Percentiles rank a stretch among this genome's conserved stretches.
phyloP scores from a whole-genome alignment of 139 green algal species.

The Ostreobium quekettii region DNA sequence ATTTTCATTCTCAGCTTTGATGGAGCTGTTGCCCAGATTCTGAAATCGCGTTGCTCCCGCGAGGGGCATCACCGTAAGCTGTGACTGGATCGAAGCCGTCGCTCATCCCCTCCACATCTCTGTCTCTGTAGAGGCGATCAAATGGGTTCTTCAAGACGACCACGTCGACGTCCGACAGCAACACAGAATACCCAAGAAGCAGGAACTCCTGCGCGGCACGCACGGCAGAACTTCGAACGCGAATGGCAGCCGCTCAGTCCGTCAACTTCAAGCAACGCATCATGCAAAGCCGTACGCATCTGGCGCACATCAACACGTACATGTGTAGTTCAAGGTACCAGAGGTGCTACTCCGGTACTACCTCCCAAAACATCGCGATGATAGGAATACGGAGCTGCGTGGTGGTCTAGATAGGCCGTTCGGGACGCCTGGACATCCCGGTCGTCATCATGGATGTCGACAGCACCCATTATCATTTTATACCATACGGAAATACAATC shows the following conservation, averaged over 20 bases:
- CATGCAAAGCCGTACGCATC: too few relatives aligned
- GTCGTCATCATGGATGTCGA: too few relatives aligned
- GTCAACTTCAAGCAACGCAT: not conserved
- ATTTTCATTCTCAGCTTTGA: too few relatives aligned
- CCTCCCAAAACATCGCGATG: not conserved
- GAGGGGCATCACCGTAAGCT: conserved; percentile 46
- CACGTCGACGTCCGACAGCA: conserved; percentile 63
- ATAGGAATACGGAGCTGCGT: not conserved
- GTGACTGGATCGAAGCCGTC: conserved; percentile 62
- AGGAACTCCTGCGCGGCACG: conserved; percentile 44
- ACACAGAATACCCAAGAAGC: conserved; percentile 50
- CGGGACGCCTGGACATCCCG: too few relatives aligned
- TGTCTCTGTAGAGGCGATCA: conserved; percentile 52
- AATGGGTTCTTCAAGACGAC: conserved; percentile 67
- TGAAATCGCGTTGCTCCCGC: not conserved
- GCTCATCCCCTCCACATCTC: conserved; percentile 61
- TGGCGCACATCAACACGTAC: not conserved
- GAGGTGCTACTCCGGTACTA: not conserved
- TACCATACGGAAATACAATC: too few relatives aligned
- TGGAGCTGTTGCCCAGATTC: not conserved
- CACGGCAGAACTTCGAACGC: too few relatives aligned
- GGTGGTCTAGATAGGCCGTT: too few relatives aligned
- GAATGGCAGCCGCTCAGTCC: too few relatives aligned
- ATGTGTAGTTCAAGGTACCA: not conserved
- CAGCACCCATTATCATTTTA: too few relatives aligned